Percentiles rank a stretch among this genome's conserved stretches.
These are phyloP conservation scores for Claviceps pusilla DNA, from an alignment of 2,329 filamentous ascomycete species.

Conservation along the genomic window DNA sequence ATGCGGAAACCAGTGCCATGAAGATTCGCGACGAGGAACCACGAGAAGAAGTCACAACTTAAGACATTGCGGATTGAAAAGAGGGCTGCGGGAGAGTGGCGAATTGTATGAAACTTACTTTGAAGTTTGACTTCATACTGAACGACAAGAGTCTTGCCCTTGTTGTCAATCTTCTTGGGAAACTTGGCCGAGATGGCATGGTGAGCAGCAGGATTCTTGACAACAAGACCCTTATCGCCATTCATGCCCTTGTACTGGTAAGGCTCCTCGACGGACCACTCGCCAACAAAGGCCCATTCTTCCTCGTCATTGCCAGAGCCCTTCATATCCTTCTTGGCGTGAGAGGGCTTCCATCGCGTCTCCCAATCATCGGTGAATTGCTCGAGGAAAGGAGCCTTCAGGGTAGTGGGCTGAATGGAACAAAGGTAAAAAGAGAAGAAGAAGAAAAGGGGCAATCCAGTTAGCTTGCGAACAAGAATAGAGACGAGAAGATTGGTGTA, in stretches of 20 bases:
- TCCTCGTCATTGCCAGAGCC: constrained; percentile 53
- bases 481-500: neutral
- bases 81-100: too few relatives aligned
- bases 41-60: too few relatives aligned
- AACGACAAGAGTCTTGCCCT: constrained; percentile 89
- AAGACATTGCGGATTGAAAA: too few relatives aligned
- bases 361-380: constrained; percentile 98
- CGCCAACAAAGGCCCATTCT: constrained; percentile 20
- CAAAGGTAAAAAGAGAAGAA: neutral
- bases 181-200: constrained; percentile 99
- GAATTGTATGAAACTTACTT: constrained; percentile 40
- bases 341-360: constrained; percentile 78
- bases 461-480: constrained; percentile 9
- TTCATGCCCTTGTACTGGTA: constrained; percentile 78
- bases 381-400: constrained; percentile 93
- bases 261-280: constrained; percentile 95
- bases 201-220: constrained; percentile 96
- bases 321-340: constrained; percentile 80
- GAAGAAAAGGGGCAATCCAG: neutral
- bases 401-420: constrained; percentile 53
- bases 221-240: constrained; percentile 88
- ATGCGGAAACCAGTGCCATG: neutral
- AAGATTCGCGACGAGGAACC: too few relatives aligned
- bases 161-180: constrained; percentile 90
- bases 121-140: constrained; percentile 99